Percentiles rank a stretch among this genome's conserved stretches.
phyloP scores from a whole-genome alignment of 257 asterid genomes.

The Eucommia ulmoides region DNA sequence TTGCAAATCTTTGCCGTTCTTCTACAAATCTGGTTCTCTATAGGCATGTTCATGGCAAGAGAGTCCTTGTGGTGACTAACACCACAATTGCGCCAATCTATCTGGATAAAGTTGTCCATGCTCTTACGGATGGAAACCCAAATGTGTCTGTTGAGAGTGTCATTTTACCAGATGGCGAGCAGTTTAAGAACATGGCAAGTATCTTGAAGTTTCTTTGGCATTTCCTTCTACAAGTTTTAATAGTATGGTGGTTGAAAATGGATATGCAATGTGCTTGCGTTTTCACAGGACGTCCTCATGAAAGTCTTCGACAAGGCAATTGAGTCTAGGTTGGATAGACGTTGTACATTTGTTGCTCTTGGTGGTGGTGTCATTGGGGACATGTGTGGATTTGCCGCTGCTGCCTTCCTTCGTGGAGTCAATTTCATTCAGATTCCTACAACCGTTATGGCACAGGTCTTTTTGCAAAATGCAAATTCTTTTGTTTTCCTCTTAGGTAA shows the following conservation, averaged over 20 bases:
- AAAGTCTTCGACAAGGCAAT: constrained; percentile 94
- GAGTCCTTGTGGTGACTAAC: constrained; percentile 88
- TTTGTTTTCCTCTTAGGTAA: too few species aligned
- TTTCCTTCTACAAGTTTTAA: constrained; percentile 7
- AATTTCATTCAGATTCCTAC: constrained; percentile 98
- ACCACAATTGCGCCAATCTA: constrained; percentile 82
- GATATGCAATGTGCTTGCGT: constrained; percentile 5
- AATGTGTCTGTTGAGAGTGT: constrained; percentile 72
- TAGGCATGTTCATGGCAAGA: constrained; percentile 96
- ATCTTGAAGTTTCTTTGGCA: constrained; percentile 2
- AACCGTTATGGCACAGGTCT: constrained; percentile 98
- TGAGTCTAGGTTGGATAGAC: constrained; percentile 77
- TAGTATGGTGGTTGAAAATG: constrained; percentile 7
- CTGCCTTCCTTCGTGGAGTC: constrained; percentile 92
- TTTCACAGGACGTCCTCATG: constrained; percentile 76
- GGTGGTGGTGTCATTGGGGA: constrained; percentile 99
- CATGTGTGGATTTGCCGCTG: constrained; percentile 99
- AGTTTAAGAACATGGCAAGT: constrained; percentile 79
- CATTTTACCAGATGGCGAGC: constrained; percentile 93
- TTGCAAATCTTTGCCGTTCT: neutral
- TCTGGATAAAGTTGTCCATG: constrained; percentile 74
- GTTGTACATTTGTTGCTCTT: constrained; percentile 92
- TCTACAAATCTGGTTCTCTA: constrained; percentile 7
- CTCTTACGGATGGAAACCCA: constrained; percentile 73
- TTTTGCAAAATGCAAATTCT: constrained; percentile 7